Percentiles rank a stretch among this genome's conserved stretches.
phyloP scores from a whole-genome alignment of 164 flowering plant genomes.

The Malania oleifera region DNA sequence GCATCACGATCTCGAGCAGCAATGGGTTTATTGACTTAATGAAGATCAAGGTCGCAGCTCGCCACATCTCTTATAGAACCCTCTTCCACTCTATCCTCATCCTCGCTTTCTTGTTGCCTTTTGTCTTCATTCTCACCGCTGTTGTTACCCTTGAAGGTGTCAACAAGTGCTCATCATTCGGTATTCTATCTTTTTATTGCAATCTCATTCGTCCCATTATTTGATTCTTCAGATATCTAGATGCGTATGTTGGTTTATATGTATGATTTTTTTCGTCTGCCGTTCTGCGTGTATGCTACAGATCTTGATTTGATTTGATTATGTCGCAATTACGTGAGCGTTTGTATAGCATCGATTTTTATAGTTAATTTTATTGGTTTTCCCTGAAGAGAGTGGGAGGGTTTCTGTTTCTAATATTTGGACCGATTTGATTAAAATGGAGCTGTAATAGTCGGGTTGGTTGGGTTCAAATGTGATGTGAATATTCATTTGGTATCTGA shows the following conservation, averaged over 20 bases:
- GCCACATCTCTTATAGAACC: conserved; percentile 85
- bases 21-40: conserved; percentile 83
- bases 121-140: conserved; percentile 96
- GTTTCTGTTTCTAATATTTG: not conserved
- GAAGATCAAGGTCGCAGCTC: conserved; percentile 99
- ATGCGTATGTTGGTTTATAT: not conserved
- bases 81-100: conserved; percentile 84
- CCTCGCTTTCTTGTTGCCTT: conserved; percentile 86
- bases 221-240: not conserved
- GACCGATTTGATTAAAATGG: not conserved
- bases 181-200: conserved; percentile 28
- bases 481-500: too few species aligned
- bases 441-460: not conserved
- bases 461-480: not conserved
- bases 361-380: too few species aligned
- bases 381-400: too few species aligned
- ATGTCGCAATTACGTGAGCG: too few species aligned
- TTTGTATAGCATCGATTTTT: too few species aligned
- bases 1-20: conserved; percentile 86
- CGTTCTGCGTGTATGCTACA: too few species aligned
- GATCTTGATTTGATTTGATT: not conserved
- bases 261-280: not conserved
- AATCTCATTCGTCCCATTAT: not conserved
- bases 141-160: conserved; percentile 97
- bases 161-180: conserved; percentile 95